phyloP scores from a whole-genome alignment of 352 stramenopile species.

The Phytophthora cajani region DNA sequence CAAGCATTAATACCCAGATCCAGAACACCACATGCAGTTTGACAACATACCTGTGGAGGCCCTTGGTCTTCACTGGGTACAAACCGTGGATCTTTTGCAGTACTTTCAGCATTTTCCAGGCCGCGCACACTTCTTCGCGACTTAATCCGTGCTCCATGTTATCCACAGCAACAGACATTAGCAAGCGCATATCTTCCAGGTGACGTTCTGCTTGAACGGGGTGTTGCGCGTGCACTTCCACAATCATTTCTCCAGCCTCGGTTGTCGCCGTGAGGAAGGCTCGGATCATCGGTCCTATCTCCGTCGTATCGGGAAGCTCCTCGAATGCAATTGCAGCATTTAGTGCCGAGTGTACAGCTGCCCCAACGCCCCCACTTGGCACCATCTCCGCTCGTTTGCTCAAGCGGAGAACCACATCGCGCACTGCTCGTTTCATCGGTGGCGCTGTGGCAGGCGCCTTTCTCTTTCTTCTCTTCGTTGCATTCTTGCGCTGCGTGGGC shows the following conservation, averaged over 20 bases:
- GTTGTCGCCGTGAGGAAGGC: constrained; percentile 1
- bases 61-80: constrained; percentile 6
- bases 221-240: background rate
- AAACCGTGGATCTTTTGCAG: constrained; percentile 3
- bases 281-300: background rate
- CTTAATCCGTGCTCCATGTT: constrained; percentile 1
- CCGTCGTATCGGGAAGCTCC: background rate
- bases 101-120: constrained; percentile 4
- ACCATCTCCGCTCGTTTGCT: constrained; percentile 7
- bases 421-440: background rate
- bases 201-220: constrained; percentile 6
- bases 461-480: background rate
- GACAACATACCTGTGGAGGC: background rate
- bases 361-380: background rate
- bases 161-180: background rate
- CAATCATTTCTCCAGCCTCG: background rate
- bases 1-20: background rate
- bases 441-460: background rate
- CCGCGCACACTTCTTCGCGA: constrained; percentile 1
- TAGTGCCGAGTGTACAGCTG: constrained; percentile 1
- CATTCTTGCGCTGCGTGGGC: background rate
- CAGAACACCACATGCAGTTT: background rate
- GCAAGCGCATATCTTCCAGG: constrained; percentile 11
- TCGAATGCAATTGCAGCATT: constrained; percentile 10
- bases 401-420: constrained; percentile 4